Base-by-base conservation (phyloP, 768 basidiomycete species). In the Austroboletus festivus region DNA sequence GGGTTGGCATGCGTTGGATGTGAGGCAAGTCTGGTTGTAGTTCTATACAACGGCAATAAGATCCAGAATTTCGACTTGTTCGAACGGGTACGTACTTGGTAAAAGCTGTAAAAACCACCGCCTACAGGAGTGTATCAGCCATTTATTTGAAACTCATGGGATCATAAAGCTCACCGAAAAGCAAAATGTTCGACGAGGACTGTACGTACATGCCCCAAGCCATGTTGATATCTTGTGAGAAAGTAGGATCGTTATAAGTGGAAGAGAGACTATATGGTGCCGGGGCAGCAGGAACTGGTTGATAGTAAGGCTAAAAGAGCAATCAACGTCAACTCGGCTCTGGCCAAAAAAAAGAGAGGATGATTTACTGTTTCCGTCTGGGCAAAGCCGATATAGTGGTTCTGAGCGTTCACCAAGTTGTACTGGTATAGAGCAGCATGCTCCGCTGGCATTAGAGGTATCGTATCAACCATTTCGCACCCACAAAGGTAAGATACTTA, bases 101-200 rank as follows among this genome's bases (percentile, higher is more conserved):
- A 79, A 63, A 79, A 79, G 58, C 66, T 73, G 60, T 80, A 80
- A 33, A 75, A 61, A 0, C 77, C 77, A 0, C 72, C 78, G 28
- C 77, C 73, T 73, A 34, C 10, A 16, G 24, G 22, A 12, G 18
- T 3, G n/a, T 3, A n/a, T n/a, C n/a, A n/a, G n/a, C n/a, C n/a
- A n/a, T n/a, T n/a, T 28, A 40, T 55, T n/a, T n/a, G 62, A 11
- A 34, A 39, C 48, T 69, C 31, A 67, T 68, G 24, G 50, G 50
- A 26, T 13, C 2, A 11, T 2, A 11, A 2, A 3, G 37, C 46
- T 46, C 20, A 68, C 74, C 78, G 50, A 75, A 79, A 35, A 79
- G 47, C 12, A 73, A 39, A 46, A 79, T 72, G 51, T 73, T 55
- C 15, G 58, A 56, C 3, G 77, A 78, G n/a, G 62, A 60, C 28